phyloP scores from a whole-genome alignment of 768 basidiomycete species.

The Mycena epipterygia region DNA sequence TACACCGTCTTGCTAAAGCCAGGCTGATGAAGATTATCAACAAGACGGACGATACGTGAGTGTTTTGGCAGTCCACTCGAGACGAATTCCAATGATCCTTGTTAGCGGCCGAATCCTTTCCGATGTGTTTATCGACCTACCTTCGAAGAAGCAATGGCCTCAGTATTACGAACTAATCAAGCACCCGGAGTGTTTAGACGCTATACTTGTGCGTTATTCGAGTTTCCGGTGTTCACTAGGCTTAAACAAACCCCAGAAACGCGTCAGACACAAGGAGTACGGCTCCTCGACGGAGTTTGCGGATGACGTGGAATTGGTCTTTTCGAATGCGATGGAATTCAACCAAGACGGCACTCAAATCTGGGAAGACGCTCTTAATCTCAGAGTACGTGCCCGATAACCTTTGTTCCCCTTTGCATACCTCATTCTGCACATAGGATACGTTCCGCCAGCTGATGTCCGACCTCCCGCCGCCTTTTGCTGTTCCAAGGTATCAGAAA shows the following conservation, averaged over 20 bases:
- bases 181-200: slow-evolving; percentile 82
- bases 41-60: slow-evolving; percentile 80
- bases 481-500: slow-evolving; percentile 75
- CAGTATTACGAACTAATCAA: slow-evolving; percentile 86
- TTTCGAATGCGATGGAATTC: slow-evolving; percentile 89
- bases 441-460: slow-evolving; percentile 83
- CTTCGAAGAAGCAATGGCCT: slow-evolving; percentile 83
- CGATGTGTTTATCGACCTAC: slow-evolving; percentile 87
- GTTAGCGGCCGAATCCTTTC: slow-evolving; percentile 76
- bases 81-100: not conserved
- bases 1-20: slow-evolving; percentile 75
- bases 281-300: slow-evolving; percentile 76
- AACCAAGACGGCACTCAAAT: slow-evolving; percentile 89
- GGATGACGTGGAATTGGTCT: slow-evolving; percentile 90
- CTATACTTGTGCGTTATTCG: slow-evolving; percentile 73
- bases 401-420: slow-evolving; percentile 23
- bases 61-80: slow-evolving; percentile 13
- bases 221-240: not conserved
- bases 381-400: slow-evolving; percentile 61
- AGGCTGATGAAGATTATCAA: slow-evolving; percentile 80
- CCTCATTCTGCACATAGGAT: slow-evolving; percentile 60
- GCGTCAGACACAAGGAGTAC: slow-evolving; percentile 87
- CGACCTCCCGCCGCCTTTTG: slow-evolving; percentile 76
- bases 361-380: slow-evolving; percentile 81
- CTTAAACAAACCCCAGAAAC: slow-evolving; percentile 67